Conservation (phyloP, 2,329 filamentous ascomycete genomes). For the Penicillium thymicola region DNA sequence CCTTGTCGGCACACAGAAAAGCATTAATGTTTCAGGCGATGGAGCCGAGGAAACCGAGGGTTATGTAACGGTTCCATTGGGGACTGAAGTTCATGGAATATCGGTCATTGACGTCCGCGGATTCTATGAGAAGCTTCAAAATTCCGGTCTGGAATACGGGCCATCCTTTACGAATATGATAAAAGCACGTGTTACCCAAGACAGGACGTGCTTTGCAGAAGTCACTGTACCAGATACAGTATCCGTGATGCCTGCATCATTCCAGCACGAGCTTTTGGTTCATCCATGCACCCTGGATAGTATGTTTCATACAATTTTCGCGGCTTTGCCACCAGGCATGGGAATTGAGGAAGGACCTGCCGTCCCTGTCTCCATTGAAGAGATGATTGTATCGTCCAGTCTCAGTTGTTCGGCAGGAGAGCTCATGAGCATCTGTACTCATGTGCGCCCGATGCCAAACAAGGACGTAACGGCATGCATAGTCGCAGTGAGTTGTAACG, state of each 20-base stretch:
- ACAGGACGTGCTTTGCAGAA: constrained; percentile 16
- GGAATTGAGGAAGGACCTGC: constrained; percentile 11
- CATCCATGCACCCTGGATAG: constrained; percentile 34
- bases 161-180: constrained; percentile 26
- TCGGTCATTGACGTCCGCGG: constrained; percentile 16
- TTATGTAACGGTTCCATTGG: not conserved
- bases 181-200: constrained; percentile 9
- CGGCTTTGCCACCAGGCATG: constrained; percentile 13
- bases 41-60: not conserved
- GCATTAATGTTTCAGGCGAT: not conserved
- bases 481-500: not conserved
- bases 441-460: not conserved
- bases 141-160: constrained; percentile 30
- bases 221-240: constrained; percentile 27
- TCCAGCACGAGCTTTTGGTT: constrained; percentile 26
- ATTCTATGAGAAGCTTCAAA: constrained; percentile 27
- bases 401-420: constrained; percentile 7
- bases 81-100: constrained; percentile 2
- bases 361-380: constrained; percentile 24
- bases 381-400: constrained; percentile 15
- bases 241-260: constrained; percentile 27
- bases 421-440: constrained; percentile 11
- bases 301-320: constrained; percentile 31
- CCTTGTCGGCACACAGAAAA: not conserved
- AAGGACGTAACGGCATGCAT: constrained; percentile 17